A percentile compares a stretch with the other conserved stretches of the same genome.
phyloP scores from a whole-genome alignment of 176 grass and related monocot genomes.

The Oryza longistaminata region DNA sequence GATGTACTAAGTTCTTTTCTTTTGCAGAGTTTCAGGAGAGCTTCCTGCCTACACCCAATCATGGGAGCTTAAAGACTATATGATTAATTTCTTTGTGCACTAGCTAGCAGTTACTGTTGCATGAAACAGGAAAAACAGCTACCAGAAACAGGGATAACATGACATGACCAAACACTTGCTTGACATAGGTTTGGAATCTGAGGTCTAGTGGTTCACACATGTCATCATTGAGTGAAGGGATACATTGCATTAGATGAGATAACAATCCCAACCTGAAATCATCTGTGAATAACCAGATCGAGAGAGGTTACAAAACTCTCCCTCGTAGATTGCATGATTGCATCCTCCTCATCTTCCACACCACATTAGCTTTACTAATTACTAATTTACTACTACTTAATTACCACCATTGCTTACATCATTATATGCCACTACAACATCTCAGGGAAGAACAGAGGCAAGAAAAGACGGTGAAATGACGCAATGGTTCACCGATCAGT shows the following conservation, averaged over 20 bases:
- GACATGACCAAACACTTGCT: constrained; percentile 2
- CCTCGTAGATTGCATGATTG: constrained; percentile 14
- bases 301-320: constrained; percentile 48
- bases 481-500: constrained; percentile 25
- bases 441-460: constrained; percentile 6
- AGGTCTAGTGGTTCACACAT: constrained; percentile 13
- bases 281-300: constrained; percentile 22
- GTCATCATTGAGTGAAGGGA: constrained; percentile 18
- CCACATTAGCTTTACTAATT: not conserved
- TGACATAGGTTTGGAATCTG: constrained; percentile 26
- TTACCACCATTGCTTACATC: constrained; percentile 9
- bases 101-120: not conserved
- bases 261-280: constrained; percentile 4
- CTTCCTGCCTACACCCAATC: constrained; percentile 37
- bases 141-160: not conserved
- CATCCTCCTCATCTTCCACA: constrained; percentile 34
- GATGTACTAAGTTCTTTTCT: constrained; percentile 27
- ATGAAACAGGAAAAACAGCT: not conserved
- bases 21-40: constrained; percentile 36
- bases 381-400: constrained; percentile 11
- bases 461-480: not conserved
- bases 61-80: constrained; percentile 12
- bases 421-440: constrained; percentile 5
- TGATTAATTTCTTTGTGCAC: constrained; percentile 15
- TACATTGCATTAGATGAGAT: constrained; percentile 16